phyloP scores from a whole-genome alignment of 345 rosid genomes.

The Populus alba region DNA sequence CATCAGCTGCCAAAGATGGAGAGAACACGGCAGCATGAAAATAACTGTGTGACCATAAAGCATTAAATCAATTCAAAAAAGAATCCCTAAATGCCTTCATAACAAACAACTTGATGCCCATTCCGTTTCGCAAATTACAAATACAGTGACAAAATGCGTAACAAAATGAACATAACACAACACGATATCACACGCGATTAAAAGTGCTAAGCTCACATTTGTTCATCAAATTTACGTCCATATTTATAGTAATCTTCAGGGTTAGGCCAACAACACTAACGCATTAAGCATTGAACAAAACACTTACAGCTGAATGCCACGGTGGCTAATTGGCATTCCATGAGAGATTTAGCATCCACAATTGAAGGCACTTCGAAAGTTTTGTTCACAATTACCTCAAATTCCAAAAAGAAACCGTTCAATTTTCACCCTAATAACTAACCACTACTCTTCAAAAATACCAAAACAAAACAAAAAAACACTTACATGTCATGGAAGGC shows the following conservation, averaged over 20 bases:
- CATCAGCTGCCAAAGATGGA: conserved; percentile 46
- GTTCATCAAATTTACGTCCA: neutral
- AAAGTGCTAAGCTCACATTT: neutral
- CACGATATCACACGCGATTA: neutral
- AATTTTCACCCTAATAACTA: neutral
- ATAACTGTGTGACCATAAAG: conserved; percentile 33
- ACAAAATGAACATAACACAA: neutral
- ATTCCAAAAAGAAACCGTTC: conserved; percentile 4
- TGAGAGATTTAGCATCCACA: conserved; percentile 49
- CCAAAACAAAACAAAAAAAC: neutral
- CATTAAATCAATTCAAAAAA: neutral
- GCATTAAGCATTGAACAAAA: conserved; percentile 1
- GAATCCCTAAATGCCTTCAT: neutral
- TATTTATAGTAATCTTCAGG: neutral
- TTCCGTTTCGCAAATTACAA: neutral
- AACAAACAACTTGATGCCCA: neutral
- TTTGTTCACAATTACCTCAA: conserved; percentile 63
- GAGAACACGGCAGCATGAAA: neutral
- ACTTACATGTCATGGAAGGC: conserved; percentile 53
- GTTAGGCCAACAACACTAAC: neutral
- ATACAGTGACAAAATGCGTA: neutral
- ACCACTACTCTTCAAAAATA: neutral
- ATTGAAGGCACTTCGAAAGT: conserved; percentile 57
- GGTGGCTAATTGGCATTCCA: conserved; percentile 79
- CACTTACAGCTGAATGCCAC: conserved; percentile 54